phyloP scores from a whole-genome alignment of 1,284 basidiomycete species.

The Anthracocystis panici-leucophaei region DNA sequence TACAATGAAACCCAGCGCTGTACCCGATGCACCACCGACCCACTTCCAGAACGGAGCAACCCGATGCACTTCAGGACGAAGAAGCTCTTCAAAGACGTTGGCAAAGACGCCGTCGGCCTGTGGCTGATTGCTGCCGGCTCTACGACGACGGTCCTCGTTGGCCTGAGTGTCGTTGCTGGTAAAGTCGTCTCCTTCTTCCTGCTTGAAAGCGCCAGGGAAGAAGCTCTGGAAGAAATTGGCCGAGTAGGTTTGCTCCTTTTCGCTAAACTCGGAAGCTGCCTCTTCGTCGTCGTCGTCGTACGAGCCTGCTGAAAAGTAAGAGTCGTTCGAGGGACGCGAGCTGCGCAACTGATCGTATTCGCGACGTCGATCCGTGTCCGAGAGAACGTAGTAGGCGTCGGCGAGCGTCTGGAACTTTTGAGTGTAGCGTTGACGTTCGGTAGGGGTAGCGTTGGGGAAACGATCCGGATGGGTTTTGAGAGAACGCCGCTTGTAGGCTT shows the following conservation, averaged over 20 bases:
- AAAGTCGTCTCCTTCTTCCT: slow-evolving; percentile 7
- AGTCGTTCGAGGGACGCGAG: slow-evolving; percentile 35
- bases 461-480: slow-evolving; percentile 86
- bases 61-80: slow-evolving; percentile 66
- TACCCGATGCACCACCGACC: slow-evolving; percentile 62
- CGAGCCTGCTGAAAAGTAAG: slow-evolving; percentile 10
- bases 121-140: slow-evolving; percentile 42
- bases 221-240: slow-evolving; percentile 65
- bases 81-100: slow-evolving; percentile 66
- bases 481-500: slow-evolving; percentile 84
- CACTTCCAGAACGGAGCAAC: slow-evolving; percentile 57
- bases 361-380: slow-evolving; percentile 79
- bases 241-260: slow-evolving; percentile 54
- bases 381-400: slow-evolving; percentile 95
- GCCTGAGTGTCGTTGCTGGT: slow-evolving; percentile 6
- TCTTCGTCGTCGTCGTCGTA: slow-evolving; percentile 41
- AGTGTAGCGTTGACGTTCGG: slow-evolving; percentile 76
- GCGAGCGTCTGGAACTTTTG: slow-evolving; percentile 76
- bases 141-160: slow-evolving; percentile 12
- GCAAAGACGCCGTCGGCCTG: slow-evolving; percentile 61
- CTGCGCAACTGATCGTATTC: slow-evolving; percentile 75
- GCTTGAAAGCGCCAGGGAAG: slow-evolving; percentile 45
- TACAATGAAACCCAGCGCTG: slow-evolving; percentile 64
- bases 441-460: slow-evolving; percentile 79
- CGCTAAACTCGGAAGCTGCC: slow-evolving; percentile 38